A percentile compares a stretch with the other conserved stretches of the same genome.
These are phyloP conservation scores for Aphanoascus verrucosus DNA, from an alignment of 2,329 filamentous ascomycete genomes.

Conservation along the genomic window DNA sequence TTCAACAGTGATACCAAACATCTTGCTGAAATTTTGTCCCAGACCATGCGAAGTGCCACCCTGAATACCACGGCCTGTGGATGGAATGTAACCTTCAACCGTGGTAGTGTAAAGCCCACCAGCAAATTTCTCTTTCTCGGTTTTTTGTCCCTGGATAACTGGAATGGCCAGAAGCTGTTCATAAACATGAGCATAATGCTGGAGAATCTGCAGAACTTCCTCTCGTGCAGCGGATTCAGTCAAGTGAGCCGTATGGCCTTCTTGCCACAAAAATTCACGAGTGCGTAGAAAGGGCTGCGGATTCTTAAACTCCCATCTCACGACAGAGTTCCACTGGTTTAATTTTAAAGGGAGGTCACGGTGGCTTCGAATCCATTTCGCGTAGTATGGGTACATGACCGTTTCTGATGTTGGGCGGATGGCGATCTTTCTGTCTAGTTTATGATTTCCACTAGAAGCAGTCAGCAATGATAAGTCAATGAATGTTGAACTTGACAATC, in stretches of 20 bases:
- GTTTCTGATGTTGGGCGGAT: slow-evolving; percentile 61
- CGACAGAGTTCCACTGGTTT: slow-evolving; percentile 96
- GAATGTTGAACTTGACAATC: background rate
- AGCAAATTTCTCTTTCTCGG: slow-evolving; percentile 95
- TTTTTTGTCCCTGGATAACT: slow-evolving; percentile 88
- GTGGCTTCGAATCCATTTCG: slow-evolving; percentile 94
- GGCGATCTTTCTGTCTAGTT: slow-evolving; percentile 70
- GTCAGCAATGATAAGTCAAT: slow-evolving; percentile 20
- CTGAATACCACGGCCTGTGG: slow-evolving; percentile 92
- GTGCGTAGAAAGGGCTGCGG: slow-evolving; percentile 75
- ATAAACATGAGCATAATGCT: slow-evolving; percentile 85
- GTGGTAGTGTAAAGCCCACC: slow-evolving; percentile 95
- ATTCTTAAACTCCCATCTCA: slow-evolving; percentile 97
- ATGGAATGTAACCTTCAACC: slow-evolving; percentile 90
- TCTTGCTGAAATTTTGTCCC: slow-evolving; percentile 97
- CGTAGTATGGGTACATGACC: slow-evolving; percentile 93
- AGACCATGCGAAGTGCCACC: slow-evolving; percentile 89
- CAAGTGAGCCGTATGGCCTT: slow-evolving; percentile 86
- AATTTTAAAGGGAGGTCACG: slow-evolving; percentile 85
- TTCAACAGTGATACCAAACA: slow-evolving; percentile 97
- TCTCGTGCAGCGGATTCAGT: slow-evolving; percentile 69
- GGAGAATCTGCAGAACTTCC: slow-evolving; percentile 87
- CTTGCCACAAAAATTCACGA: slow-evolving; percentile 95
- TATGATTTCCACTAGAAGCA: slow-evolving; percentile 63
- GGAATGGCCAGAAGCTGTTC: slow-evolving; percentile 89